Evolutionary conservation across 2,329 filamentous ascomycete species (phyloP).

Genomic region (Colletotrichum limetticola): DNA sequence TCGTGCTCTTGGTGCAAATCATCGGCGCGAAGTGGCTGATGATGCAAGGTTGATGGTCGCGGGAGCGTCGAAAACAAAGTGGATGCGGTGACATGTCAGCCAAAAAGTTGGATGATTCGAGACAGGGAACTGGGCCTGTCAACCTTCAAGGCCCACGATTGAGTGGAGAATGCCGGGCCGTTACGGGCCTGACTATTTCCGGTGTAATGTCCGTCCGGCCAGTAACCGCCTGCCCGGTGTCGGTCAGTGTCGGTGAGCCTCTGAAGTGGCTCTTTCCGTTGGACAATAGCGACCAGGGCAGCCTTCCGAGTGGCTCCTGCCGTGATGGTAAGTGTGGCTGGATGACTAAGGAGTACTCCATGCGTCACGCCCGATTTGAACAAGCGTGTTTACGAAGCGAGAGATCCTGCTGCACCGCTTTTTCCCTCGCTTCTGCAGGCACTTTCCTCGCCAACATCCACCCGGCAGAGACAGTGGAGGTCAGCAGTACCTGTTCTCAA

Average conservation of each 20-base stretch:
- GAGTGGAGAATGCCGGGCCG: neutral
- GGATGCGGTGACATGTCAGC: constrained; percentile 31
- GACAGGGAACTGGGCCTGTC: neutral
- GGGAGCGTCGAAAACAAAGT: constrained; percentile 8
- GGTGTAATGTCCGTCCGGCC: constrained; percentile 10
- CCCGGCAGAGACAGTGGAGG: neutral
- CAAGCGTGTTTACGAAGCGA: neutral
- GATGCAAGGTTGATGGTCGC: constrained; percentile 22
- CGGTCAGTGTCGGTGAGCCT: neutral
- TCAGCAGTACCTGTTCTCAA: neutral
- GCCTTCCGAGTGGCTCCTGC: neutral
- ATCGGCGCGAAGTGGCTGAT: neutral
- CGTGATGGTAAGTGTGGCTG: neutral
- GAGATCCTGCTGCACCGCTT: neutral
- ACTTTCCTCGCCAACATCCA: neutral
- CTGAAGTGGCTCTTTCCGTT: neutral
- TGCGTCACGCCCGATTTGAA: neutral
- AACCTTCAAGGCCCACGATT: neutral
- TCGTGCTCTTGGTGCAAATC: neutral
- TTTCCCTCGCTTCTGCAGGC: neutral
- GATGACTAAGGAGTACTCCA: neutral
- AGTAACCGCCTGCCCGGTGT: neutral
- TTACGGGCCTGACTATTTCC: constrained; percentile 6
- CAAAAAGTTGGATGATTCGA: constrained; percentile 21
- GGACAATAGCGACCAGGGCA: neutral